Conservation (phyloP, 1,284 basidiomycete species). For the Apiotrichum brassicae region DNA sequence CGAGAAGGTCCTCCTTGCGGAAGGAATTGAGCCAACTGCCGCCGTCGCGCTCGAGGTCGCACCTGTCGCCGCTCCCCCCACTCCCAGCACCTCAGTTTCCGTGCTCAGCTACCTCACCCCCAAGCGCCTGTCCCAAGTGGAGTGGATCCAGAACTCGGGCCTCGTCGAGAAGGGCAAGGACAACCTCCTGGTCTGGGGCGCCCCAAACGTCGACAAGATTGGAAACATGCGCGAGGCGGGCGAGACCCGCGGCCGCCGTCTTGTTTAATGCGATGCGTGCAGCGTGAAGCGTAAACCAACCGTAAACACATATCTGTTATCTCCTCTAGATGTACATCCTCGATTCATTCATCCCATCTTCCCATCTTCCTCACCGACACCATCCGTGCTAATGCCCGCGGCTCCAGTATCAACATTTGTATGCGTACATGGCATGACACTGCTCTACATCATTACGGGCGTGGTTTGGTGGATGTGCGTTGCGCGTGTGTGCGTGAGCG, state of each 20-base stretch:
- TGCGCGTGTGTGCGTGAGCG: no score
- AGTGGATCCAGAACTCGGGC: constrained; percentile 31
- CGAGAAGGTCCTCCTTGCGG: constrained; percentile 18
- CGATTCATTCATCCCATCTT: background rate
- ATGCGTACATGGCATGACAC: constrained; percentile 20
- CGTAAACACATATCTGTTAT: constrained; percentile 1
- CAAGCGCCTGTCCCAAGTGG: constrained; percentile 28
- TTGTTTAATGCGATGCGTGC: background rate
- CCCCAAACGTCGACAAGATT: constrained; percentile 32
- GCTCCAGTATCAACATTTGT: constrained; percentile 2
- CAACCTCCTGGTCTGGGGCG: constrained; percentile 38
- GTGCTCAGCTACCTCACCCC: constrained; percentile 18
- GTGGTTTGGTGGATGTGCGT: no score
- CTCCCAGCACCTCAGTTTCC: constrained; percentile 6
- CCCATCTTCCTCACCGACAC: background rate
- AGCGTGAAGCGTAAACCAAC: background rate
- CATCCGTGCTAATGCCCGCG: background rate
- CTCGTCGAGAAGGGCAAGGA: constrained; percentile 28
- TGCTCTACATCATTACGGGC: constrained; percentile 9
- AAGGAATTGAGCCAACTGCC: background rate
- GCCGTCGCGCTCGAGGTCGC: background rate
- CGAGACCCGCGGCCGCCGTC: constrained; percentile 1
- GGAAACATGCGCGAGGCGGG: constrained; percentile 22
- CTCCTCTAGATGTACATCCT: constrained; percentile 1
- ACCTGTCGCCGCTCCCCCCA: background rate